Conservation (phyloP, 2,329 filamentous ascomycete species). For the Curvularia sp. region DNA sequence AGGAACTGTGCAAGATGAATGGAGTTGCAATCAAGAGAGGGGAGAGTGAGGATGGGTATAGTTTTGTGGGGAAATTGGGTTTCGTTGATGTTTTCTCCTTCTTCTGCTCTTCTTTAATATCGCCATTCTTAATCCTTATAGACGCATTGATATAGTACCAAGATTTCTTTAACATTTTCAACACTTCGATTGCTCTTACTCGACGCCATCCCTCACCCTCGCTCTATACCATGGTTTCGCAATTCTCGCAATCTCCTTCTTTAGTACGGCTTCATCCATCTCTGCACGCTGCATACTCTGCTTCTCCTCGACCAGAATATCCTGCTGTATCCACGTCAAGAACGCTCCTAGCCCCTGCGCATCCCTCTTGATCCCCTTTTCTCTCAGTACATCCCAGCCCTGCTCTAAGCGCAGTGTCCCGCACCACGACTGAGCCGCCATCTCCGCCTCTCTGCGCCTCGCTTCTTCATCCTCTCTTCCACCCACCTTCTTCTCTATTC, state of each 20-base stretch:
- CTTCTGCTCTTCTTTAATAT: neutral
- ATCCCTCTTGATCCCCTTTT: constrained; percentile 13
- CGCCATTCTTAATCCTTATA: neutral
- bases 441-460: neutral
- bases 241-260: neutral
- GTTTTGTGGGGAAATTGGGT: neutral
- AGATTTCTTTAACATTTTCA: neutral
- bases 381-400: constrained; percentile 36
- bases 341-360: neutral
- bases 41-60: neutral
- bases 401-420: constrained; percentile 28
- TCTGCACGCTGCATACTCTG: neutral
- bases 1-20: neutral
- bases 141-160: neutral
- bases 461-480: neutral
- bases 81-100: neutral
- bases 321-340: neutral
- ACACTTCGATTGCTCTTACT: neutral
- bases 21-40: neutral
- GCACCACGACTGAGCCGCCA: neutral
- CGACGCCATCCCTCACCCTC: constrained; percentile 5
- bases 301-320: neutral
- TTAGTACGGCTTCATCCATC: neutral
- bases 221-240: neutral
- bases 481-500: neutral